These are phyloP conservation scores for Galerina sulciceps DNA, from an alignment of 768 basidiomycete species.

Conservation along the genomic window DNA sequence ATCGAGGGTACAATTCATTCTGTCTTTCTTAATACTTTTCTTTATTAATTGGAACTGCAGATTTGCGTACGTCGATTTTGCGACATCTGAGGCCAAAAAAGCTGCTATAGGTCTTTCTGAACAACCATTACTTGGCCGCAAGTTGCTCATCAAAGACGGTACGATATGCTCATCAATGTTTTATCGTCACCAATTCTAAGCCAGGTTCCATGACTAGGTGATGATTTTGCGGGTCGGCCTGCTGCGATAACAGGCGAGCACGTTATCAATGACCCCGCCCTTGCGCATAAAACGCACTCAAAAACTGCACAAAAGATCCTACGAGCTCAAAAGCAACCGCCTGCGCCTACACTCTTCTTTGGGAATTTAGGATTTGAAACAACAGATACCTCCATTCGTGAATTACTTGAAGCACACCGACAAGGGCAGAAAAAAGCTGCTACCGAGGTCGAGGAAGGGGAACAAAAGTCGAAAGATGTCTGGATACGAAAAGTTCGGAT, in stretches of 20 bases:
- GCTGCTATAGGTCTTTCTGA: constrained; percentile 85
- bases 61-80: constrained; percentile 97
- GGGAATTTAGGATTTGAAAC: constrained; percentile 94
- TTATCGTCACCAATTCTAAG: neutral
- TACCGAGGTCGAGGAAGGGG: constrained; percentile 25
- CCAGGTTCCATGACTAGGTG: constrained; percentile 48
- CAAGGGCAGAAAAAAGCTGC: constrained; percentile 30
- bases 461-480: constrained; percentile 38
- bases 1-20: constrained; percentile 68
- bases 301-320: constrained; percentile 83
- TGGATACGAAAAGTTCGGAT: constrained; percentile 86
- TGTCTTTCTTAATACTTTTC: constrained; percentile 14
- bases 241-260: constrained; percentile 42
- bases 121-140: constrained; percentile 79
- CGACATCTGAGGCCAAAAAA: constrained; percentile 71
- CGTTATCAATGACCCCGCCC: constrained; percentile 32
- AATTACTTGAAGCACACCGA: constrained; percentile 74
- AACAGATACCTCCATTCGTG: constrained; percentile 74
- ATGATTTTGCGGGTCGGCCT: constrained; percentile 75
- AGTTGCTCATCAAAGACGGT: constrained; percentile 94
- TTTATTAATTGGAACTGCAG: constrained; percentile 41
- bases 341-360: constrained; percentile 86
- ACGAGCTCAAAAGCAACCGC: constrained; percentile 76
- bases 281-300: constrained; percentile 47
- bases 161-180: constrained; percentile 16